Conservation (phyloP, 1,139 yeast genomes). For the Scheffersomyces quercinus region DNA sequence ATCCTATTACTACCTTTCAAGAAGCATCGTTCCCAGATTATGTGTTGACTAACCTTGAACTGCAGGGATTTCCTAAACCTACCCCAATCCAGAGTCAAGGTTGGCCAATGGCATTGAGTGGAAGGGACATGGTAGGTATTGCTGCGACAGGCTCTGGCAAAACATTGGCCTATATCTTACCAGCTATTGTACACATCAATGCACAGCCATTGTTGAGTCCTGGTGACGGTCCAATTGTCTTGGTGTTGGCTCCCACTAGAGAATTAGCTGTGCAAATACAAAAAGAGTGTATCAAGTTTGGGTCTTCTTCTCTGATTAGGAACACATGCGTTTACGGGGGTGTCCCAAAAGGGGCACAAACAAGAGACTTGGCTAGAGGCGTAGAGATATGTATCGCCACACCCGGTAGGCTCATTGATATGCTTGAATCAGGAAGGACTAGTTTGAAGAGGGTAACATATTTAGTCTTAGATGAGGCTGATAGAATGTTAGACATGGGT, state of each 20-base stretch:
- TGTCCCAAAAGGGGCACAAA: slow-evolving; percentile 97
- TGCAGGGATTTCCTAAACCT: slow-evolving; percentile 91
- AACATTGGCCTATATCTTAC: slow-evolving; percentile 93
- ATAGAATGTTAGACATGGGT: slow-evolving; percentile 96
- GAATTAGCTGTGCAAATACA: slow-evolving; percentile 98
- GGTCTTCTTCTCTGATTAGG: slow-evolving; percentile 87
- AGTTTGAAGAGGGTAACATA: slow-evolving; percentile 95
- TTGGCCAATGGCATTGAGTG: slow-evolving; percentile 99
- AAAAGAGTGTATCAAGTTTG: slow-evolving; percentile 92
- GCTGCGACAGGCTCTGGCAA: slow-evolving; percentile 99
- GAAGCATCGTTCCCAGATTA: slow-evolving; percentile 98
- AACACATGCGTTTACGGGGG: slow-evolving; percentile 99
- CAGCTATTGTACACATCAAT: slow-evolving; percentile 95
- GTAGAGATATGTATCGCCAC: slow-evolving; percentile 95
- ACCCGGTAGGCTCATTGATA: slow-evolving; percentile 97
- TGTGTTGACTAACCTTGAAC: slow-evolving; percentile 83
- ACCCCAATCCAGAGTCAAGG: slow-evolving; percentile 99
- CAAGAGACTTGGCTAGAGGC: slow-evolving; percentile 93
- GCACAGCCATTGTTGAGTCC: slow-evolving; percentile 92
- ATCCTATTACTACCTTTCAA: slow-evolving; percentile 89
- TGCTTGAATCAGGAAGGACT: slow-evolving; percentile 94
- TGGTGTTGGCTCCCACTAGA: slow-evolving; percentile 97
- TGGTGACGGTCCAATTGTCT: slow-evolving; percentile 97
- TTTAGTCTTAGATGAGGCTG: slow-evolving; percentile 95
- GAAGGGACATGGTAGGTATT: slow-evolving; percentile 98